Evolutionary conservation across 345 rosid species (phyloP), one percentile per base, ranked within the genome.

Genomic region (Cochlearia excelsa): DNA sequence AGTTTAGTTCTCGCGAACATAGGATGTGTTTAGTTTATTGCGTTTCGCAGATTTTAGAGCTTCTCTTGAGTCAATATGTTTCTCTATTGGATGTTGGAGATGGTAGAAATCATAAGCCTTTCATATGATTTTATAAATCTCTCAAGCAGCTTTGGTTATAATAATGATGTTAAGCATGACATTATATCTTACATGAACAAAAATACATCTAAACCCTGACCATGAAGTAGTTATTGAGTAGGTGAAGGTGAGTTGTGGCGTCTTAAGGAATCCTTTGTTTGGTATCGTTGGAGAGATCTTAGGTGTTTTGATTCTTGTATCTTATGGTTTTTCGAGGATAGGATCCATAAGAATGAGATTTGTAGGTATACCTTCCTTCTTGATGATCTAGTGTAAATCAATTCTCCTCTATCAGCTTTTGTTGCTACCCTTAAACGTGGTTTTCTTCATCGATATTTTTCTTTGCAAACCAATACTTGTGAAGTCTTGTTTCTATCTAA

Each of bases 221-320:
- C 54, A 10, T 47, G 50, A 68, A 39, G 50, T 49, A 63, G 63
- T 41, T 40, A 38, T 61, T 42, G 23, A 16, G 23, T 16, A 16
- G 23, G 23, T 16, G 23, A 16, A 16, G 23, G 23, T 0, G 59
- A 63, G 49, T 26, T 50, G 30, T 54, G 54, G 53, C 7, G 26
- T 35, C 30, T 45, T 26, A 59, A 30, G 38, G 46, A 30, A 7
- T 35, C 61, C 7, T 37, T 16, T 16, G 23, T 16, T 16, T n/a
- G 52, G 16, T 52, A 29, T 46, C 4, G 1, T 29, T 29, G 42
- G 61, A 57, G 46, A 11, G 49, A 0, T 6, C 16, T 34, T 58
- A 44, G 60, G 49, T 34, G 42, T 51, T 60, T 52, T 53, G 47
- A 57, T 43, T 67, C 46, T 34, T 33, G 31, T 57, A 49, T 38